Percentiles rank a stretch among this genome's conserved stretches.
Conservation (phyloP, 108 stramenopile species). For the Pseudonitzschia multiseries region DNA sequence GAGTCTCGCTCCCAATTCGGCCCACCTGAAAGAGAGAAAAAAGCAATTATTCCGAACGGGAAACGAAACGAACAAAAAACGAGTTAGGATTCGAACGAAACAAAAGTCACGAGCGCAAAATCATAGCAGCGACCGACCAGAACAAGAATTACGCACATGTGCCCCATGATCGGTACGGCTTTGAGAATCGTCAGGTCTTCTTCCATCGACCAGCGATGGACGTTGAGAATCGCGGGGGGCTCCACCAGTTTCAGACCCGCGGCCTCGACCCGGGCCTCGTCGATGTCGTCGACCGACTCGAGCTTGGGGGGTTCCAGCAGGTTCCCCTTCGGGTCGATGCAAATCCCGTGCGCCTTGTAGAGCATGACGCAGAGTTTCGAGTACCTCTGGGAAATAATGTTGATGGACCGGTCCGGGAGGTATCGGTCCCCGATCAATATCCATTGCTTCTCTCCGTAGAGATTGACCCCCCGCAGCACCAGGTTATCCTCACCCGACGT, state of each 20-base stretch:
- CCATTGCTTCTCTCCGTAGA: constrained; percentile 91
- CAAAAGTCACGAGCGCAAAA: neutral
- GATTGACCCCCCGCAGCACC: constrained; percentile 50
- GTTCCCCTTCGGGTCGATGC: constrained; percentile 67
- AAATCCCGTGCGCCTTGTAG: constrained; percentile 72
- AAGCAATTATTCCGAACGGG: neutral
- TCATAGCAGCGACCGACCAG: neutral
- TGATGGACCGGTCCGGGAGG: constrained; percentile 74
- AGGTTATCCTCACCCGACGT: constrained; percentile 81
- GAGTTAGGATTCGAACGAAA: neutral
- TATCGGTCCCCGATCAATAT: constrained; percentile 80
- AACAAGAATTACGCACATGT: constrained; percentile 31
- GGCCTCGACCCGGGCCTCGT: constrained; percentile 43
- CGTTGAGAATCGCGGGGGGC: constrained; percentile 78
- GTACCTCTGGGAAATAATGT: constrained; percentile 81
- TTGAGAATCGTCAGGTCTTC: constrained; percentile 79
- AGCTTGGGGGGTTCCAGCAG: constrained; percentile 58
- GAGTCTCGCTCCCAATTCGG: constrained; percentile 66
- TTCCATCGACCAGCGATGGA: constrained; percentile 86
- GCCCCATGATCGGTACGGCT: constrained; percentile 78
- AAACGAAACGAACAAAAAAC: neutral
- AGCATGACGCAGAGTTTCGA: constrained; percentile 78
- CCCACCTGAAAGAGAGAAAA: constrained; percentile 41
- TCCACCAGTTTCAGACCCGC: constrained; percentile 45
- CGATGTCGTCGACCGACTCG: constrained; percentile 48